Evolutionary conservation across 495 filamentous ascomycete species (phyloP).

Genomic region (Glonium stellatum): DNA sequence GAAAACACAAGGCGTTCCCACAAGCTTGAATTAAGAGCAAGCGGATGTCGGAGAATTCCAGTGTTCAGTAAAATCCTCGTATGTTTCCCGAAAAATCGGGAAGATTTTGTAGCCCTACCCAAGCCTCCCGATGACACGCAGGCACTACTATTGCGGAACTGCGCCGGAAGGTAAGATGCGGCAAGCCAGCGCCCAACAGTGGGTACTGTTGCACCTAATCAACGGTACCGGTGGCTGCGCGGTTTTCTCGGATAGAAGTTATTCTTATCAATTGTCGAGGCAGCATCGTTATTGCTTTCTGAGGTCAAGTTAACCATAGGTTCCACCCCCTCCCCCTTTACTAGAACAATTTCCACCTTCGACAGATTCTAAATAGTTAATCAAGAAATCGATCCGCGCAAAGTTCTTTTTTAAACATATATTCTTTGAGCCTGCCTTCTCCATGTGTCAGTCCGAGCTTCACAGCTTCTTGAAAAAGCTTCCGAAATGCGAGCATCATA

Average conservation of each 20-base stretch:
- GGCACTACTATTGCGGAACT: background rate
- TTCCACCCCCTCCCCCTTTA: background rate
- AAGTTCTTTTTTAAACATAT: background rate
- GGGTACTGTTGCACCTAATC: background rate
- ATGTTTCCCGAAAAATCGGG: background rate
- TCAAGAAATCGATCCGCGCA: no score
- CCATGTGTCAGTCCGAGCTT: constrained; percentile 48
- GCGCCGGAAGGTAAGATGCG: background rate
- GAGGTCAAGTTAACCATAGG: background rate
- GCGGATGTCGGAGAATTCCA: background rate
- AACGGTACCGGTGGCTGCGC: background rate
- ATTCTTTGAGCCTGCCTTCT: constrained; percentile 5
- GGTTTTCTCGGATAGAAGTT: background rate
- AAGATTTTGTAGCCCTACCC: background rate
- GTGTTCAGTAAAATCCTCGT: background rate
- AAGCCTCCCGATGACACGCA: background rate
- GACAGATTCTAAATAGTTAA: no score
- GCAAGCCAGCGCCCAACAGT: no score
- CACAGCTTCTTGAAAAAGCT: constrained; percentile 59
- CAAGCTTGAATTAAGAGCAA: background rate
- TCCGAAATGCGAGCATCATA: constrained; percentile 75
- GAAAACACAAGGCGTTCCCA: no score
- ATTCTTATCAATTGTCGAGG: constrained; percentile 4
- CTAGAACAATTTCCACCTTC: no score
- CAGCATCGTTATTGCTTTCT: constrained; percentile 4